Percentiles rank a stretch among this genome's conserved stretches.
Evolutionary conservation across 257 asterid genomes (phyloP).

Genomic region (Knoxia roxburghii): DNA sequence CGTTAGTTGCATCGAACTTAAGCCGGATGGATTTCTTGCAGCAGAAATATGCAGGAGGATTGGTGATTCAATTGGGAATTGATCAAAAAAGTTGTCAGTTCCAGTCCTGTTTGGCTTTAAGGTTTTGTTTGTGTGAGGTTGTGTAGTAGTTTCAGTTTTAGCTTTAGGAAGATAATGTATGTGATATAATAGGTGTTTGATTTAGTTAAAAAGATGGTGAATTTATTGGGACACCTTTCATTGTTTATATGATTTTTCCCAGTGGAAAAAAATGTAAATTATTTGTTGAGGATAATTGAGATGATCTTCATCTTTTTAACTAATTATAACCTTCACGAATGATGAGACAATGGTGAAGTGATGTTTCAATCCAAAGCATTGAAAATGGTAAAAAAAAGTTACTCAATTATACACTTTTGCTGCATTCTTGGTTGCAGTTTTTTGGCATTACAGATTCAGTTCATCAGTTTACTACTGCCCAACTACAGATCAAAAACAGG

Average conservation of each 20-base stretch:
- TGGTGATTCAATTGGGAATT: background rate
- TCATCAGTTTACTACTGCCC: no score
- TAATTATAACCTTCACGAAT: no score
- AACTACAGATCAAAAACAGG: no score
- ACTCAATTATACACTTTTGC: no score
- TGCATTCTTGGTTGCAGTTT: no score
- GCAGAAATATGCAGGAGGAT: background rate
- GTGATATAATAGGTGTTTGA: background rate
- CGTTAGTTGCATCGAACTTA: background rate
- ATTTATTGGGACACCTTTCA: background rate
- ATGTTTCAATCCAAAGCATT: no score
- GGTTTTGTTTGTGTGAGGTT: background rate
- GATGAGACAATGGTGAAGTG: no score
- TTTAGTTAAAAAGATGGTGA: slow-evolving; percentile 2
- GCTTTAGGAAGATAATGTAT: background rate
- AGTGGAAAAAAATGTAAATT: slow-evolving; percentile 7
- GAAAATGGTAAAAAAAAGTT: no score
- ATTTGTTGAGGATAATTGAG: background rate
- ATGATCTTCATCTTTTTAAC: background rate
- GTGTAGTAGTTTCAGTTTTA: background rate
- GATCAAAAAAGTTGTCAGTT: background rate
- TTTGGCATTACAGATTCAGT: no score
- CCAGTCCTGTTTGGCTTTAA: background rate
- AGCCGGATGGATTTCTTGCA: background rate
- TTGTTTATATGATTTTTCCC: slow-evolving; percentile 1